Evolutionary conservation across 139 green algal genomes (phyloP).

Genomic region (Coelastrella sp.): DNA sequence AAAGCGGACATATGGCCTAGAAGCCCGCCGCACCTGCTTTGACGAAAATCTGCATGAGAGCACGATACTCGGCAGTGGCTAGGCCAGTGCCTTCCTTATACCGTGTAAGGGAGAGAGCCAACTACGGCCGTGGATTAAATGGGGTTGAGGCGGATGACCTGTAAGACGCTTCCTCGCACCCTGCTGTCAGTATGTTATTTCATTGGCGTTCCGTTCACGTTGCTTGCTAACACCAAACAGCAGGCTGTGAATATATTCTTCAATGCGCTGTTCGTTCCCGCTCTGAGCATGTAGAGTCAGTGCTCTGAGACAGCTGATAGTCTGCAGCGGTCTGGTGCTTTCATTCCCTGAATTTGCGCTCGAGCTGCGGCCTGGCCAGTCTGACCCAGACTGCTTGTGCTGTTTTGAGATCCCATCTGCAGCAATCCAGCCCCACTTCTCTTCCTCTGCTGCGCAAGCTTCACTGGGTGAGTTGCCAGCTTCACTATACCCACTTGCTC

Average conservation of each 20-base stretch:
- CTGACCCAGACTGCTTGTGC: neutral
- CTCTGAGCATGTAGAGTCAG: no score
- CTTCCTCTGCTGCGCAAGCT: slow-evolving; percentile 24
- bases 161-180: neutral
- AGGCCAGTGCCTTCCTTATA: slow-evolving; percentile 67
- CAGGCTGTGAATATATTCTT: no score
- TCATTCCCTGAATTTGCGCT: neutral
- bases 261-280: no score
- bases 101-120: slow-evolving; percentile 37
- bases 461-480: slow-evolving; percentile 29
- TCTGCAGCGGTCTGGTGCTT: slow-evolving; percentile 9
- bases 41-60: slow-evolving; percentile 76
- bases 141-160: no score
- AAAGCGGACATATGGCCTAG: no score
- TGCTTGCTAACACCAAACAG: no score
- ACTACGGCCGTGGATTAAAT: no score
- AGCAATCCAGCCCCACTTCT: neutral
- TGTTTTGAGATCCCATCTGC: neutral
- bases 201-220: no score
- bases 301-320: neutral
- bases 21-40: slow-evolving; percentile 63
- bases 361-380: neutral
- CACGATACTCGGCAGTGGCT: slow-evolving; percentile 59
- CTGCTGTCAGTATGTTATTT: neutral
- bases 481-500: neutral